Evolutionary conservation across 2,329 filamentous ascomycete species (phyloP), one percentile per base, ranked within the genome.

Genomic region (Didymosphaeria variabile): DNA sequence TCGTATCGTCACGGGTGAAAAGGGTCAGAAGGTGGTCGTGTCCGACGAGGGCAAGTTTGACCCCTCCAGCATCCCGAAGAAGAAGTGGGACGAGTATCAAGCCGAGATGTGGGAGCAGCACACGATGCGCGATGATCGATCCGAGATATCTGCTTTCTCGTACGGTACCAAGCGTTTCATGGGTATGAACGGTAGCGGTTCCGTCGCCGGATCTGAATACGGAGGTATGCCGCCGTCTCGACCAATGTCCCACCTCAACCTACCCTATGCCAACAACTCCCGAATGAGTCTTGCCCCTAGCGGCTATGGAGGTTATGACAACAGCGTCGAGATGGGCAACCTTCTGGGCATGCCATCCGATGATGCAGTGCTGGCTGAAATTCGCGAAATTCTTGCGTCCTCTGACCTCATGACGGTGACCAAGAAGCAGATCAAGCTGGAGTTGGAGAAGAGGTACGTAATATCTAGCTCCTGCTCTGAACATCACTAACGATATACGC

Each of bases 31-130:
- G 84, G 84, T 98, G 64, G 88, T 99, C 70, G 90, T 99, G 67
- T 92, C 93, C 1, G 95, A 99, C 77, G 95, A 99, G 82, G 95
- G 95, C 83, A 97, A 97, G 79, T 99, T 98, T 75, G 95, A 99
- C 75, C 94, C 95, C 15, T 85, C 86, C 50, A 92, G 90, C 40
- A 98, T 99, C 68, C 95, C 95, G 21, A 92, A 92, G 82, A 99
- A 98, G 89, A 95, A 92, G 85, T 99, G 95, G 95, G 95, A 99
- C 79, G 95, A 99, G 73, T 99, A 98, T 79, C 95, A 99, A 80
- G 91, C 91, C 65, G 95, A 98, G 84, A 88, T 99, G 47, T 99
- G 94, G 95, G 95, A 99, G 75, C 91, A 91, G 1, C 92, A 97
- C 80, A 96, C 91, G n/a, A 90, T 91, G 62, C 86, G 85, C 52